phyloP scores from a whole-genome alignment of 2,329 filamentous ascomycete species.

The Sclerotinia minor region DNA sequence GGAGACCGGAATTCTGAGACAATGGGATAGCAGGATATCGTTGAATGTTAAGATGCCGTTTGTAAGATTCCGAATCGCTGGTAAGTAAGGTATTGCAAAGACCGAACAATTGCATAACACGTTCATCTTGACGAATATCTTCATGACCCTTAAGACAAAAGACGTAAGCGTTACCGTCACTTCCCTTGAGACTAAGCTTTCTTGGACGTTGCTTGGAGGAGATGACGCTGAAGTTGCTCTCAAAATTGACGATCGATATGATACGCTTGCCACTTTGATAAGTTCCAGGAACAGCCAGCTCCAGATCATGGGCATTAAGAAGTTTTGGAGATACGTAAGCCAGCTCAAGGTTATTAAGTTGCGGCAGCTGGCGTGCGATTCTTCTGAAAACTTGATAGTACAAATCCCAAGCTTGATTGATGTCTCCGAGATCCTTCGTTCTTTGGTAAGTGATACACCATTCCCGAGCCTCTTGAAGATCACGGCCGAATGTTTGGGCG shows the following conservation, averaged over 20 bases:
- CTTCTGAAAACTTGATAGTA: conserved; percentile 99
- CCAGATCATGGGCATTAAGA: conserved; percentile 79
- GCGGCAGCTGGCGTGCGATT: conserved; percentile 88
- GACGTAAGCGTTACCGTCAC: conserved; percentile 82
- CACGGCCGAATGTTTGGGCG: conserved; percentile 92
- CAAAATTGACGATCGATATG: conserved; percentile 84
- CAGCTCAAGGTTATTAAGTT: conserved; percentile 88
- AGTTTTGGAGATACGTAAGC: conserved; percentile 97
- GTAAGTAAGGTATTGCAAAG: conserved; percentile 93
- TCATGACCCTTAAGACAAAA: conserved; percentile 98
- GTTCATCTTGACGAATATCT: conserved; percentile 97
- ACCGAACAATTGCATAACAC: conserved; percentile 99
- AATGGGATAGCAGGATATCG: conserved; percentile 95
- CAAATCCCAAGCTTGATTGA: conserved; percentile 98
- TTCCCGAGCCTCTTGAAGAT: conserved; percentile 90
- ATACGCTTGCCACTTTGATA: conserved; percentile 78
- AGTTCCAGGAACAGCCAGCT: conserved; percentile 92
- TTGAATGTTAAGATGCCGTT: conserved; percentile 94
- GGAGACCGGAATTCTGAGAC: conserved; percentile 90
- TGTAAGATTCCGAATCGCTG: conserved; percentile 94
- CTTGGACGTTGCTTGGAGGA: conserved; percentile 95
- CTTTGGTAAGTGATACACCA: conserved; percentile 92
- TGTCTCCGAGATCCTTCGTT: conserved; percentile 86
- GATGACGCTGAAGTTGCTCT: conserved; percentile 86
- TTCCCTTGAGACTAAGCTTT: conserved; percentile 84